Evolutionary conservation across 2,329 filamentous ascomycete species (phyloP).

Genomic region (Aspergillus sp.): DNA sequence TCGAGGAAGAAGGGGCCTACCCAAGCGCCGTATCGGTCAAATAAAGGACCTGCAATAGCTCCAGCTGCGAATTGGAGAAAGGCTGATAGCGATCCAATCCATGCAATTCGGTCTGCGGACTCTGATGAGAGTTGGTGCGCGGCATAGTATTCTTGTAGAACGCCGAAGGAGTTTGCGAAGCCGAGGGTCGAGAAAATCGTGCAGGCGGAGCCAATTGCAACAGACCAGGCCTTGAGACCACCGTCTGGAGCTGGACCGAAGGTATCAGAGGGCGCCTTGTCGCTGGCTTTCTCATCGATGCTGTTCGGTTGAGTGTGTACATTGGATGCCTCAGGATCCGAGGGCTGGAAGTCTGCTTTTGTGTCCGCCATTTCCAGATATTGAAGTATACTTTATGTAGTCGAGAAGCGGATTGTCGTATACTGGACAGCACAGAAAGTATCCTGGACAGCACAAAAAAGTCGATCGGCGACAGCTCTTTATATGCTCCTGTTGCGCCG

Average conservation of each 20-base stretch:
- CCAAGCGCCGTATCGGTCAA: slow-evolving; percentile 23
- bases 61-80: slow-evolving; percentile 24
- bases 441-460: no score
- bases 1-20: slow-evolving; percentile 8
- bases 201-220: slow-evolving; percentile 22
- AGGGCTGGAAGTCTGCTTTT: not conserved
- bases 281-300: not conserved
- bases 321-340: not conserved
- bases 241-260: slow-evolving; percentile 26
- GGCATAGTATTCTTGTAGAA: slow-evolving; percentile 50
- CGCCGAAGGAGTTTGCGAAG: slow-evolving; percentile 48
- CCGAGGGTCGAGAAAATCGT: slow-evolving; percentile 44
- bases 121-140: slow-evolving; percentile 43
- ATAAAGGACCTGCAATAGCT: slow-evolving; percentile 23
- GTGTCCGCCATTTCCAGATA: not conserved
- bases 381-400: no score
- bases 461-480: not conserved
- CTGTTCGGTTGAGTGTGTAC: not conserved
- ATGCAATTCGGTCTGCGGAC: slow-evolving; percentile 43
- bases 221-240: slow-evolving; percentile 27
- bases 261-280: not conserved
- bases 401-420: no score
- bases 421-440: no score
- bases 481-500: not conserved
- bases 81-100: slow-evolving; percentile 46